phyloP scores from a whole-genome alignment of 2,329 filamentous ascomycete genomes.

The Aureobasidium sp. region DNA sequence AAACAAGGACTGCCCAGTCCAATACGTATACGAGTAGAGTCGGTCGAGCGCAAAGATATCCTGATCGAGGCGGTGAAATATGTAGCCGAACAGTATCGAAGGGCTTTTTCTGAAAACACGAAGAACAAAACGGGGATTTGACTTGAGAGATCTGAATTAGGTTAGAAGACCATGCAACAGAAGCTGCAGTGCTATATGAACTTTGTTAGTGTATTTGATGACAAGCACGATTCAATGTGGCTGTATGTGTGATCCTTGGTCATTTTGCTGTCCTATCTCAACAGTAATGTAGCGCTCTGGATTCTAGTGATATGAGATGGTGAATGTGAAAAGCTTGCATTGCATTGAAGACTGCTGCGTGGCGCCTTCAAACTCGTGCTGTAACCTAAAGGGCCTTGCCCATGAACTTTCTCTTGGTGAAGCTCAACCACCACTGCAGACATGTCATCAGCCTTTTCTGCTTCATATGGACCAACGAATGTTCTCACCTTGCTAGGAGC shows the following conservation, averaged over 20 bases:
- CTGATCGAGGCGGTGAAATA: too few species aligned
- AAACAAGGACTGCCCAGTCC: not conserved
- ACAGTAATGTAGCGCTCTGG: not conserved
- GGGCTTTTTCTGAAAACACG: too few species aligned
- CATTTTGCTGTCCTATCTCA: slow-evolving; percentile 1
- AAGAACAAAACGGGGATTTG: too few species aligned
- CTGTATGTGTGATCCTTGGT: not conserved
- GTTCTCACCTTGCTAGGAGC: slow-evolving; percentile 55
- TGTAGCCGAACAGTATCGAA: too few species aligned
- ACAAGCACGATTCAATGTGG: not conserved
- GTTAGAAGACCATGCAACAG: too few species aligned
- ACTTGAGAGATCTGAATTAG: not conserved
- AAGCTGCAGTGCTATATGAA: too few species aligned
- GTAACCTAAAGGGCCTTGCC: slow-evolving; percentile 57
- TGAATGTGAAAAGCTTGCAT: not conserved
- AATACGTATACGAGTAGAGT: not conserved
- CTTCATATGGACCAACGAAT: not conserved
- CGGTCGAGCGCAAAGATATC: too few species aligned
- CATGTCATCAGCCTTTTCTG: slow-evolving; percentile 29
- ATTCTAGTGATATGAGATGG: not conserved
- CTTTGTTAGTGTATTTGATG: too few species aligned
- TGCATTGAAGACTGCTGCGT: not conserved
- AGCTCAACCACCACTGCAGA: slow-evolving; percentile 96
- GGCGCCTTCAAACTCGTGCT: not conserved
- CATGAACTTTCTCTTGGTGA: slow-evolving; percentile 99